Base-by-base conservation (phyloP, 768 basidiomycete species). In the Plicaturopsis crispa region DNA sequence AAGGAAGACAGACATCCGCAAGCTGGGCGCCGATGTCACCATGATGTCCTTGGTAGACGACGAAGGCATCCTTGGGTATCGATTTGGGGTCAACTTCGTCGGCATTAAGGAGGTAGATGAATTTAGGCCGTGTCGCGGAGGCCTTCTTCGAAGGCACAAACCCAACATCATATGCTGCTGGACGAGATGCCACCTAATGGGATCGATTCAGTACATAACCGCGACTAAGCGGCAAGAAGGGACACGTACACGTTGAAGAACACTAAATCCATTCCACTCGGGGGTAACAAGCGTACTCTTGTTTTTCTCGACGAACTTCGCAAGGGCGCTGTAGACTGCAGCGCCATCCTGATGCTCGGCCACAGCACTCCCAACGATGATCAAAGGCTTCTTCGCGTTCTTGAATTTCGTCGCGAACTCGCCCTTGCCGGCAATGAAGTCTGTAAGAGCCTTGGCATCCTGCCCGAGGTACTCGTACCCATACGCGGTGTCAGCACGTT, bases 31-130 rank as follows among this genome's bases (percentile, higher is more conserved):
- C 94, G 39, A 89, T 69, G 58, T 99, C 96, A 50, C 96, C 96
- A 55, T 99, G 96, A 59, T 97, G 93, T 24, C 96, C 96, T 54
- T 98, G 96, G 60, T 99, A 99, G 11, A 99, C 94, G 33, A 98
- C 93, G 52, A 98, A 98, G 3, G 94, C 91, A 50, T 90, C 77
- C 40, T 75, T 67, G 21, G 96, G 93, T 42, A 99, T 93, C 3
- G 84, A 77, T 35, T 78, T 74, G 28, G 90, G 84, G 56, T 92
- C 79, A 38, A 98, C 61, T 53, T 97, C 93, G 52, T 99, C 96
- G 5, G 96, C 92, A 57, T 93, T 93, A 41, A 99, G 75, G 36
- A 99, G 81, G 65, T 96, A 97, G 47, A 99, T 66, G 64, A 98
- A 98, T 63, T 97, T 99, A 46, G 96, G 85, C 45, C 75, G 80